These are phyloP conservation scores for Termitomyces sp. DNA, from an alignment of 768 basidiomycete genomes.

Conservation along the genomic window DNA sequence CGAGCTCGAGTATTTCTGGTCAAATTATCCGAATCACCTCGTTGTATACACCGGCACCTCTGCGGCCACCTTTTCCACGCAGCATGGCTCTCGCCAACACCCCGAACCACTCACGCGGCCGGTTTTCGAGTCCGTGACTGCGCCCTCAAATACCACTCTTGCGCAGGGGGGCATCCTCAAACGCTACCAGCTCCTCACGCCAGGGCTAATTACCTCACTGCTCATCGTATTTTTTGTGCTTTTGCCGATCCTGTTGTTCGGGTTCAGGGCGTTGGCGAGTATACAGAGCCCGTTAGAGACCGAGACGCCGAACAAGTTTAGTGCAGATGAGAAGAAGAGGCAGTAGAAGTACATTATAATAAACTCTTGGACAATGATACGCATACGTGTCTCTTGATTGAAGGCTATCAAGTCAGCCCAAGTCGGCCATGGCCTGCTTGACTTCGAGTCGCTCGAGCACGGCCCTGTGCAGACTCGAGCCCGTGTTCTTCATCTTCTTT, in stretches of 20 bases:
- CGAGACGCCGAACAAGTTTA: slow-evolving; percentile 62
- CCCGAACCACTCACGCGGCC: neutral
- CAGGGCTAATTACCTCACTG: slow-evolving; percentile 62
- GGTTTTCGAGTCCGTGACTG: neutral
- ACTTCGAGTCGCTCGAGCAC: slow-evolving; percentile 75
- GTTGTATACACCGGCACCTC: slow-evolving; percentile 59
- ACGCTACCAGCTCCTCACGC: slow-evolving; percentile 73
- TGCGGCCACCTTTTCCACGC: slow-evolving; percentile 16
- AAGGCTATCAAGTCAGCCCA: slow-evolving; percentile 6
- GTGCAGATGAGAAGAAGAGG: slow-evolving; percentile 68
- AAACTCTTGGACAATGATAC: neutral
- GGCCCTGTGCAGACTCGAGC: slow-evolving; percentile 60
- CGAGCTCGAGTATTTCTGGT: slow-evolving; percentile 44
- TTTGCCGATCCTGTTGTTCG: slow-evolving; percentile 59
- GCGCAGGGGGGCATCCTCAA: slow-evolving; percentile 58
- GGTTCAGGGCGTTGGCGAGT: slow-evolving; percentile 62
- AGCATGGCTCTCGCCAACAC: slow-evolving; percentile 19
- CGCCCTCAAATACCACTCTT: slow-evolving; percentile 28
- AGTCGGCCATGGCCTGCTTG: slow-evolving; percentile 60
- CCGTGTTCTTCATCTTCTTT: slow-evolving; percentile 23
- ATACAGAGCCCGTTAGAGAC: slow-evolving; percentile 66
- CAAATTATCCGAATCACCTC: slow-evolving; percentile 53
- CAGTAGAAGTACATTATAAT: slow-evolving; percentile 43
- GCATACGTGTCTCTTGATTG: neutral
- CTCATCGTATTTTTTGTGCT: slow-evolving; percentile 63